phyloP scores from a whole-genome alignment of 192 early-diverging fungal species.

The Neocallimastix lanati region DNA sequence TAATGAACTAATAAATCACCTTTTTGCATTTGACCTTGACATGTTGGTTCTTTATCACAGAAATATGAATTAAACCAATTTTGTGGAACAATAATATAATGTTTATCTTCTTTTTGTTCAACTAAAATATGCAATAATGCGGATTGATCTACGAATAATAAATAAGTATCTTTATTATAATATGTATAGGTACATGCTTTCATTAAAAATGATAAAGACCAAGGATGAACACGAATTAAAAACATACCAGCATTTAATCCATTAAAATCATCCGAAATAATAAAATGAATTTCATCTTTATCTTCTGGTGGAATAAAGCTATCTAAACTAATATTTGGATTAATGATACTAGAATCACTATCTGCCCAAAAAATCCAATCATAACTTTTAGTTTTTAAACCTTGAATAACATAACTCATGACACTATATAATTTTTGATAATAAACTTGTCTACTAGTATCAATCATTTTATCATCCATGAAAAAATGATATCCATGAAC shows the following conservation, averaged over 20 bases:
- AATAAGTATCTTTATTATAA: neutral
- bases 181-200: neutral
- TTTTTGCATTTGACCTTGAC: neutral
- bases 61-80: neutral
- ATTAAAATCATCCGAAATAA: neutral
- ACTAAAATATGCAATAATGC: neutral
- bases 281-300: neutral
- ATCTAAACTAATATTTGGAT: neutral
- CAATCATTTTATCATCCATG: neutral
- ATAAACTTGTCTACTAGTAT: neutral
- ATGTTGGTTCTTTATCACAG: neutral
- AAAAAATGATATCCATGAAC: neutral
- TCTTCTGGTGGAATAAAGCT: neutral
- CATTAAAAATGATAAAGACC: neutral
- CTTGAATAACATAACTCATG: neutral
- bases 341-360: neutral
- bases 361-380: neutral
- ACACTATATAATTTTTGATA: neutral
- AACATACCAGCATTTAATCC: neutral
- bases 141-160: neutral
- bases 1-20: neutral
- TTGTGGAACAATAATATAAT: neutral
- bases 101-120: neutral
- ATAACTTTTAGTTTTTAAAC: neutral
- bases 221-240: neutral